A percentile compares a stretch with the other conserved stretches of the same genome.
These are phyloP conservation scores for Rosa lucieae DNA, from an alignment of 306 rosid species.

Conservation along the genomic window DNA sequence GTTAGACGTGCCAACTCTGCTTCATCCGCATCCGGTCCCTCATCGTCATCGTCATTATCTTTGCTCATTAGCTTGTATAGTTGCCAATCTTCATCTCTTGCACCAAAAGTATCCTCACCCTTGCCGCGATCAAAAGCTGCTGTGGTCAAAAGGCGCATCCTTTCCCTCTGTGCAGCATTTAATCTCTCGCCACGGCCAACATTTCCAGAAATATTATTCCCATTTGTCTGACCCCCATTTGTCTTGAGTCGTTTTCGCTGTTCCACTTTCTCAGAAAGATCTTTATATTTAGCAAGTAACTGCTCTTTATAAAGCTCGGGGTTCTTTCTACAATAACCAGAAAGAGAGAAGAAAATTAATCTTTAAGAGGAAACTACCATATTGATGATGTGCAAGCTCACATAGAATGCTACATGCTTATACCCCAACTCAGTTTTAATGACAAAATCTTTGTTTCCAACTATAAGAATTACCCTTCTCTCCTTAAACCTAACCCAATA, in stretches of 20 bases:
- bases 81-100: constrained; percentile 96
- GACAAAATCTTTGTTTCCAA: neutral
- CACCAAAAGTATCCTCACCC: constrained; percentile 91
- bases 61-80: constrained; percentile 84
- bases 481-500: constrained; percentile 6
- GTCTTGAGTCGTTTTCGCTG: constrained; percentile 69
- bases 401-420: neutral
- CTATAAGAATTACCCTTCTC: constrained; percentile 1
- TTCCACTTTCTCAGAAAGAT: constrained; percentile 71
- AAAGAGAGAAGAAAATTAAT: constrained; percentile 12
- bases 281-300: constrained; percentile 67
- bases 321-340: constrained; percentile 56
- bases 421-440: constrained; percentile 9
- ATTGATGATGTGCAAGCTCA: constrained; percentile 14
- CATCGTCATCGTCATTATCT: constrained; percentile 77
- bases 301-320: constrained; percentile 86
- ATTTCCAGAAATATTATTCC: constrained; percentile 62
- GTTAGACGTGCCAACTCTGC: constrained; percentile 65
- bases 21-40: constrained; percentile 70
- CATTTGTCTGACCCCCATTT: constrained; percentile 58
- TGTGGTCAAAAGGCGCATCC: constrained; percentile 97
- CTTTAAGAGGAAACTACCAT: constrained; percentile 21
- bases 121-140: constrained; percentile 97
- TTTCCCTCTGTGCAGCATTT: constrained; percentile 91
- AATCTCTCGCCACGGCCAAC: constrained; percentile 94